Conservation (phyloP, 2,329 filamentous ascomycete species). For the Thielaviopsis musarum region DNA sequence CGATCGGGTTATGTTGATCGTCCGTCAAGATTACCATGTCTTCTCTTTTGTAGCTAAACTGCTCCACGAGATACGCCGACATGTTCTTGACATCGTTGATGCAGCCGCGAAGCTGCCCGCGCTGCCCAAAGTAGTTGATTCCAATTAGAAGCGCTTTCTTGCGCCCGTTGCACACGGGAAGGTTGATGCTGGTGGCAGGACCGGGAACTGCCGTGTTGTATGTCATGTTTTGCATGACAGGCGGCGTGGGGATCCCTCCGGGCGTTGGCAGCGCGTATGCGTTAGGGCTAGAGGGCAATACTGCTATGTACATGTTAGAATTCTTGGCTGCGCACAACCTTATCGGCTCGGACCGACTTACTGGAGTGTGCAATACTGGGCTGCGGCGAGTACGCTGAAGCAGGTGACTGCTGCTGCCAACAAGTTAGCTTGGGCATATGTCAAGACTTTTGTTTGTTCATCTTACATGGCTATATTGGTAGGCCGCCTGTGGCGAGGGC, state of each 20-base stretch:
- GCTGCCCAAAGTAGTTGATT: conserved; percentile 92
- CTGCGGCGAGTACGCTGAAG: conserved; percentile 4
- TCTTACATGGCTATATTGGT: conserved; percentile 37
- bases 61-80: conserved; percentile 74
- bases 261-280: neutral
- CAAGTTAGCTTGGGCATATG: neutral
- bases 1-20: conserved; percentile 94
- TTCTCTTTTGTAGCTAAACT: conserved; percentile 83
- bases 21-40: conserved; percentile 96
- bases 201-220: conserved; percentile 40
- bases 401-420: neutral
- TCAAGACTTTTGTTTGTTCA: neutral
- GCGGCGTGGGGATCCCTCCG: neutral
- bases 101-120: conserved; percentile 77
- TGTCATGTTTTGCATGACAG: neutral
- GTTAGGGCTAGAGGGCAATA: neutral
- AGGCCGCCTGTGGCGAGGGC: conserved; percentile 15
- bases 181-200: neutral
- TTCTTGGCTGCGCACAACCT: neutral
- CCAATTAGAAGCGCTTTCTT: conserved; percentile 83
- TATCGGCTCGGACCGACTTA: neutral
- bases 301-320: neutral
- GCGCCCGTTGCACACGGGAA: conserved; percentile 52
- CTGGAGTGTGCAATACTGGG: neutral
- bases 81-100: conserved; percentile 98